These are phyloP conservation scores for Pistacia integerrima DNA, from an alignment of 345 rosid genomes.

Conservation along the genomic window DNA sequence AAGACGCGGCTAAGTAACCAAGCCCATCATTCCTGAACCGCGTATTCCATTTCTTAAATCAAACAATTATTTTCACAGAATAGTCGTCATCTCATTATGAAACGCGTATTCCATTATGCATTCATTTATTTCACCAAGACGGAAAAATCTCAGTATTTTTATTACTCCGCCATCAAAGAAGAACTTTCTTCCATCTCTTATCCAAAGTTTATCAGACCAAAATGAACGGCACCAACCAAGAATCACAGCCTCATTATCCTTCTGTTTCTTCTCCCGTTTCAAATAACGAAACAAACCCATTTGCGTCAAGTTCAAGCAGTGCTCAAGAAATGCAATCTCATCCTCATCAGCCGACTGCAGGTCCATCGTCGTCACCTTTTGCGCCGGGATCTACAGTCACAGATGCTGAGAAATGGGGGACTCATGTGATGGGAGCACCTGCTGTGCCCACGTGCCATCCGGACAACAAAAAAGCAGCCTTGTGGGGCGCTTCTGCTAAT, in stretches of 20 bases:
- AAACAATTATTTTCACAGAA: not conserved
- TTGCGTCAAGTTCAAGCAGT: not conserved
- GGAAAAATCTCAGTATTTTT: not conserved
- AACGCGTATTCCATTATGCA: not conserved
- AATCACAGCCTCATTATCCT: slow-evolving; percentile 18
- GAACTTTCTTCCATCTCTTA: no score
- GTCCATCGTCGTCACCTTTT: slow-evolving; percentile 13
- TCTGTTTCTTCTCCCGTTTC: slow-evolving; percentile 4
- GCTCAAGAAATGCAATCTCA: slow-evolving; percentile 5
- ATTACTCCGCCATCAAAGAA: not conserved
- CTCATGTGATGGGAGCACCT: slow-evolving; percentile 58
- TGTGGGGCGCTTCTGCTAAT: slow-evolving; percentile 42
- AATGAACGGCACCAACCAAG: slow-evolving; percentile 20
- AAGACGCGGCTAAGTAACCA: slow-evolving; percentile 1
- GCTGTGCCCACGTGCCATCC: slow-evolving; percentile 58
- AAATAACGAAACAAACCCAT: slow-evolving; percentile 20
- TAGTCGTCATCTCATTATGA: not conserved
- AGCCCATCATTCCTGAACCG: not conserved
- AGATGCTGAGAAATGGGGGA: slow-evolving; percentile 49
- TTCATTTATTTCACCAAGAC: not conserved
- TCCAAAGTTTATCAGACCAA: not conserved
- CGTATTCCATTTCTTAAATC: not conserved
- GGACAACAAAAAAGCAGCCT: slow-evolving; percentile 61
- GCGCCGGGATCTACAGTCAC: not conserved
- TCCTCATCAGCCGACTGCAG: slow-evolving; percentile 10